phyloP scores from a whole-genome alignment of 1,284 basidiomycete genomes.

The Leccinum pseudoinsigne region DNA sequence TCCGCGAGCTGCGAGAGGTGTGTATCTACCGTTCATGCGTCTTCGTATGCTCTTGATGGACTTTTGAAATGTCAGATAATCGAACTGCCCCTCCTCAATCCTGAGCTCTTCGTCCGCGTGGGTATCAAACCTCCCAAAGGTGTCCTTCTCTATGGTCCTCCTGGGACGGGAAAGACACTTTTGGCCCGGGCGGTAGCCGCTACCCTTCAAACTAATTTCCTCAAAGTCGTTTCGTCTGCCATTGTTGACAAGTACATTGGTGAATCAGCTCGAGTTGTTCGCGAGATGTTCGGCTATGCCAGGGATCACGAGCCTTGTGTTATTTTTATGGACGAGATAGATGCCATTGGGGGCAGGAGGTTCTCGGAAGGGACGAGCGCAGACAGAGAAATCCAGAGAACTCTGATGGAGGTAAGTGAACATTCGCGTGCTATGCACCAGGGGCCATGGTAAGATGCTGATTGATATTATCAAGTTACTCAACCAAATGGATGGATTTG shows the following conservation, averaged over 20 bases:
- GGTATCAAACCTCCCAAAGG: conserved; percentile 97
- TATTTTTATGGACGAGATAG: conserved; percentile 99
- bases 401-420: conserved; percentile 87
- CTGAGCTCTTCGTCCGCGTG: conserved; percentile 93
- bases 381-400: conserved; percentile 98
- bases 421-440: not conserved
- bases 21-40: conserved; percentile 22
- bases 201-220: conserved; percentile 95
- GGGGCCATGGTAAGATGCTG: not conserved
- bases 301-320: conserved; percentile 98
- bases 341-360: conserved; percentile 93
- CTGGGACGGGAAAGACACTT: conserved; percentile 95
- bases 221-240: conserved; percentile 98
- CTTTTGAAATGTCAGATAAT: conserved; percentile 67
- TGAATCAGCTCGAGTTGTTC: conserved; percentile 91
- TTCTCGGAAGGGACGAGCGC: conserved; percentile 99
- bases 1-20: conserved; percentile 94
- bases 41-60: not conserved
- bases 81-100: conserved; percentile 93
- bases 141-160: conserved; percentile 90
- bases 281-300: conserved; percentile 99
- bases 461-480: conserved; percentile 61
- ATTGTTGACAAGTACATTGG: conserved; percentile 99
- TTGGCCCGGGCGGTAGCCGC: conserved; percentile 96
- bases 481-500: conserved; percentile 99